Evolutionary conservation across 2,329 filamentous ascomycete species (phyloP).

Genomic region (Ilyonectria destructans): DNA sequence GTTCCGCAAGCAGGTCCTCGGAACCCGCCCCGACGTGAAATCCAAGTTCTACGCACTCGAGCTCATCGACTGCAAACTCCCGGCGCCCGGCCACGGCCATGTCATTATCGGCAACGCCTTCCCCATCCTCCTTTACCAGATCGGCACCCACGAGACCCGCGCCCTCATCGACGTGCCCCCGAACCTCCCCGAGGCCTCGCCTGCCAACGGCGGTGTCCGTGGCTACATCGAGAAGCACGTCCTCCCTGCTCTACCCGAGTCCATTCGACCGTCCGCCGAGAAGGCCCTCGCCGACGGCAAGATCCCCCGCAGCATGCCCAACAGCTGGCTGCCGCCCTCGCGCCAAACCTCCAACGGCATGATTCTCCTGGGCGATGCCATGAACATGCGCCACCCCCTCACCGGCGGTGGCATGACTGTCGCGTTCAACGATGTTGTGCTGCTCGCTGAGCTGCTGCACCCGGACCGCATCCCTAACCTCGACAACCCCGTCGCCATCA

Average conservation of each 20-base stretch:
- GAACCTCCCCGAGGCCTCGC: conserved; percentile 80
- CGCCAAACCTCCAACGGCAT: conserved; percentile 74
- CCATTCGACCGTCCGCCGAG: conserved; percentile 81
- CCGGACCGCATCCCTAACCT: conserved; percentile 80
- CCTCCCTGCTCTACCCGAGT: conserved; percentile 81
- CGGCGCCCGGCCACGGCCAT: conserved; percentile 83
- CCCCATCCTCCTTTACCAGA: conserved; percentile 95
- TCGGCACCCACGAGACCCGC: conserved; percentile 94
- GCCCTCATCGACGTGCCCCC: conserved; percentile 91
- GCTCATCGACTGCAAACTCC: conserved; percentile 88
- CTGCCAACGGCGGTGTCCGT: conserved; percentile 86
- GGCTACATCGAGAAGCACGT: conserved; percentile 86
- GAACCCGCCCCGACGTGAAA: conserved; percentile 88
- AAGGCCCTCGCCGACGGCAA: conserved; percentile 84
- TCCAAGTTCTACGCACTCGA: conserved; percentile 96
- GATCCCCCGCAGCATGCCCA: conserved; percentile 90
- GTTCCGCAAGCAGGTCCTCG: conserved; percentile 87
- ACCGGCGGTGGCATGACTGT: conserved; percentile 99
- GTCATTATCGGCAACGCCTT: conserved; percentile 85
- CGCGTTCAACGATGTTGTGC: conserved; percentile 90
- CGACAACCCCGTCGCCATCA: conserved; percentile 76
- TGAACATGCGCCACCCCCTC: conserved; percentile 99
- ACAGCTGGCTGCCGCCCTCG: conserved; percentile 89
- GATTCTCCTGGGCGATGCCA: conserved; percentile 90
- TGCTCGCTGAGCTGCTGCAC: conserved; percentile 82